These are phyloP conservation scores for Ogataea kodamae DNA, from an alignment of 805 yeast genomes.

Conservation along the genomic window DNA sequence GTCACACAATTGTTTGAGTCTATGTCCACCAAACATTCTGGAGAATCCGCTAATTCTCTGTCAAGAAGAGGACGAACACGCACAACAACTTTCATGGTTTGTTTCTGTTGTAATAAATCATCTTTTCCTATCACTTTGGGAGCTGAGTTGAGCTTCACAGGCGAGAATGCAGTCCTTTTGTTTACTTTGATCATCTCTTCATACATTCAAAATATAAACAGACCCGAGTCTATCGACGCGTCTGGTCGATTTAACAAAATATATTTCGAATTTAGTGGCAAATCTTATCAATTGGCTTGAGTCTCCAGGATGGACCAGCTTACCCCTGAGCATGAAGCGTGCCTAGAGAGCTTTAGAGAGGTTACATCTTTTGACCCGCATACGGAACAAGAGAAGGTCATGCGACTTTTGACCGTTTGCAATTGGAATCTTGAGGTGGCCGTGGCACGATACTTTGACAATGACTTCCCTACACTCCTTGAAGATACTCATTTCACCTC, in stretches of 20 bases:
- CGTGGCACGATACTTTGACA: slow-evolving; percentile 59
- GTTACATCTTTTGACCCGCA: slow-evolving; percentile 46
- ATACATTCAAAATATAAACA: no score
- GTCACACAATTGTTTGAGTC: slow-evolving; percentile 7
- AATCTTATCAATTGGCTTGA: background rate
- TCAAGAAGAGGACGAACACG: slow-evolving; percentile 46
- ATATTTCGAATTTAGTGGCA: slow-evolving; percentile 13
- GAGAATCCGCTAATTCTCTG: slow-evolving; percentile 23
- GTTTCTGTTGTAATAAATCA: slow-evolving; percentile 2
- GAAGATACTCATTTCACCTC: slow-evolving; percentile 16
- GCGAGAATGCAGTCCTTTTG: slow-evolving; percentile 10
- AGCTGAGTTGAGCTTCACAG: slow-evolving; percentile 2
- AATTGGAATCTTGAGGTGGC: slow-evolving; percentile 63
- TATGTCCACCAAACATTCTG: slow-evolving; percentile 31
- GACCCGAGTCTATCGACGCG: slow-evolving; percentile 16
- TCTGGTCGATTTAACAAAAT: slow-evolving; percentile 1
- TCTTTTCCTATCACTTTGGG: background rate
- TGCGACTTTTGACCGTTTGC: slow-evolving; percentile 45
- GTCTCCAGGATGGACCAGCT: slow-evolving; percentile 22
- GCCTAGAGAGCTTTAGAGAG: slow-evolving; percentile 46
- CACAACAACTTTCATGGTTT: slow-evolving; percentile 34
- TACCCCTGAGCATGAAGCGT: slow-evolving; percentile 38
- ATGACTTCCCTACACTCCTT: slow-evolving; percentile 37
- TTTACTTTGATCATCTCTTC: slow-evolving; percentile 15
- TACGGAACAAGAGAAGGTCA: slow-evolving; percentile 44